Percentiles rank a stretch among this genome's conserved stretches.
Evolutionary conservation across 768 basidiomycete genomes (phyloP).

Genomic region (Cystofilobasidium macerans): DNA sequence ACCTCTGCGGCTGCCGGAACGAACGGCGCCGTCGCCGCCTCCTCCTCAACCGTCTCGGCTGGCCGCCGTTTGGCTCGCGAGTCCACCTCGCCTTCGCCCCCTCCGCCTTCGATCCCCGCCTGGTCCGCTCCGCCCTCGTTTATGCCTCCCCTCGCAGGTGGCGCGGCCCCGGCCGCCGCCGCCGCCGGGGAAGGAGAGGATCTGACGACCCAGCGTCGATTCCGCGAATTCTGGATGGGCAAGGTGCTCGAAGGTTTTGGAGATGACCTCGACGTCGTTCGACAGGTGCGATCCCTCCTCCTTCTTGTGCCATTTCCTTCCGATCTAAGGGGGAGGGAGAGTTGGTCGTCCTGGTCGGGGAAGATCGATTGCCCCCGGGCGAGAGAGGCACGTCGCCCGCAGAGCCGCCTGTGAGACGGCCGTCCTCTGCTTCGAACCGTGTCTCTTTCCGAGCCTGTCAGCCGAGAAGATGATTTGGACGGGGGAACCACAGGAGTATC

Average conservation of each 20-base stretch:
- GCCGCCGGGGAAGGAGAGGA: constrained; percentile 41
- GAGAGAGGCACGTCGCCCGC: no score
- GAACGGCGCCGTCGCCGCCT: not conserved
- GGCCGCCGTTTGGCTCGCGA: not conserved
- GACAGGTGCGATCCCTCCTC: constrained; percentile 50
- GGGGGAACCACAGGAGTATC: no score
- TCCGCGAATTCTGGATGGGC: constrained; percentile 78
- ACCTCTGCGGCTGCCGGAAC: not conserved
- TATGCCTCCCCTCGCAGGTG: not conserved
- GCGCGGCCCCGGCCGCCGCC: constrained; percentile 28
- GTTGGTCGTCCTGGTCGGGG: no score
- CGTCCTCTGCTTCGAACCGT: no score
- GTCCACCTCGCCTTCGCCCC: constrained; percentile 18
- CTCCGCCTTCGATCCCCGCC: constrained; percentile 13
- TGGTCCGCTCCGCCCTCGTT: constrained; percentile 16
- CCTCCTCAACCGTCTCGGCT: not conserved
- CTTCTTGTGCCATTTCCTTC: not conserved
- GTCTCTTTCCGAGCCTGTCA: no score
- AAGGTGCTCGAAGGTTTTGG: constrained; percentile 70
- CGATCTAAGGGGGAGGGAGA: no score
- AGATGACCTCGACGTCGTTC: constrained; percentile 70
- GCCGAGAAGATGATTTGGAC: no score
- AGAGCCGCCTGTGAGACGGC: no score
- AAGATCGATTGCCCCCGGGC: no score
- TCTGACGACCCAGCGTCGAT: constrained; percentile 51